phyloP scores from a whole-genome alignment of 768 basidiomycete species.

The Russula sp. region DNA sequence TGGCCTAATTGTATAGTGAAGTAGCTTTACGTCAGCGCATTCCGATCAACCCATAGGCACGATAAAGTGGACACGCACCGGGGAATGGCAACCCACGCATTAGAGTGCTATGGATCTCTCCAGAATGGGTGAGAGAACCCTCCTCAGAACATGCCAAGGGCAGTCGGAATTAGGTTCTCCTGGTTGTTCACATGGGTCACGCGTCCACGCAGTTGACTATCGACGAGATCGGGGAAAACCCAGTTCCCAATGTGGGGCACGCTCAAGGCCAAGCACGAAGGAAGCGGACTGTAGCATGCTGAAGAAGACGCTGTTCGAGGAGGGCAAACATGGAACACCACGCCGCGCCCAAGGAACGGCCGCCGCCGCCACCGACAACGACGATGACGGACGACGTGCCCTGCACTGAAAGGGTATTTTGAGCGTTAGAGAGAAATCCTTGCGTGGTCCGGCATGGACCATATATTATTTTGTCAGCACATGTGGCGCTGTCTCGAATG shows the following conservation, averaged over 20 bases:
- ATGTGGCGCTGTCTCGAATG: too few relatives aligned
- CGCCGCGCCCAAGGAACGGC: constrained; percentile 22
- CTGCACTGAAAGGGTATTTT: background rate
- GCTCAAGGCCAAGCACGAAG: constrained; percentile 7
- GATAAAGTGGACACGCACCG: constrained; percentile 26
- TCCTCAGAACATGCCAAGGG: constrained; percentile 35
- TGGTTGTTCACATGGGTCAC: constrained; percentile 10
- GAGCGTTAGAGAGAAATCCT: background rate
- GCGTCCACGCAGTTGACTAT: background rate
- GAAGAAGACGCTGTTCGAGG: constrained; percentile 26
- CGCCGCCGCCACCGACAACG: too few relatives aligned
- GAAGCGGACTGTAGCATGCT: constrained; percentile 20
- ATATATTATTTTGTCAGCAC: background rate
- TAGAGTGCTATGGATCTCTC: constrained; percentile 34
- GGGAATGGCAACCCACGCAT: constrained; percentile 49
- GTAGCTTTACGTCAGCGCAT: background rate
- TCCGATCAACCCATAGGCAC: too few relatives aligned
- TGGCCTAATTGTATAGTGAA: constrained; percentile 35
- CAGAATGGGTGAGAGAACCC: too few relatives aligned
- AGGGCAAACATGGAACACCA: constrained; percentile 25
- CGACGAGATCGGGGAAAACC: constrained; percentile 5
- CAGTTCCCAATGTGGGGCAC: constrained; percentile 24
- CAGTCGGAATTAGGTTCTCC: constrained; percentile 34
- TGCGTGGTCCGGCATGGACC: background rate
- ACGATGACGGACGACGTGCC: background rate